phyloP scores from a whole-genome alignment of 305 asterid species.

The Fraxinus nigra region DNA sequence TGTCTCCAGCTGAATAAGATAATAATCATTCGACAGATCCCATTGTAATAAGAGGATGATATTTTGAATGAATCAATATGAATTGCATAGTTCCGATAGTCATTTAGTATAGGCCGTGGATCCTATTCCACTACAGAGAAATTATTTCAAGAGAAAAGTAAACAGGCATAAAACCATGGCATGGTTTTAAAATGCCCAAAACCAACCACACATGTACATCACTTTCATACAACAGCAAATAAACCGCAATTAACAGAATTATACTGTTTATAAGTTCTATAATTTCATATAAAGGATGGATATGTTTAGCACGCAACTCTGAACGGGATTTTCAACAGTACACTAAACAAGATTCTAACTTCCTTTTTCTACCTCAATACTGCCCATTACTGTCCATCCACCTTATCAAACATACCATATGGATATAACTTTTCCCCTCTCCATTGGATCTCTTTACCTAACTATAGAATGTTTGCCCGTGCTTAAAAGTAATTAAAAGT shows the following conservation, averaged over 20 bases:
- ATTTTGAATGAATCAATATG: background rate
- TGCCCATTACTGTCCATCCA: background rate
- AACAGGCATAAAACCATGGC: background rate
- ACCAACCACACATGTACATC: background rate
- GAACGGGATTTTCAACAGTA: background rate
- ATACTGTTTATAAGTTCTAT: background rate
- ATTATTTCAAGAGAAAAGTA: background rate
- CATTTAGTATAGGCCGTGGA: background rate
- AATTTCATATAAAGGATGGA: background rate
- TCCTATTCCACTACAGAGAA: background rate
- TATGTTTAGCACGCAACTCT: background rate
- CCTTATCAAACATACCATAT: background rate
- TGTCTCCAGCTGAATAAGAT: background rate
- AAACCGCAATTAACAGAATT: background rate
- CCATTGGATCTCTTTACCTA: constrained; percentile 1
- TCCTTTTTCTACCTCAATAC: background rate
- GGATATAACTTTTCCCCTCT: background rate
- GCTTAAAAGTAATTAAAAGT: background rate
- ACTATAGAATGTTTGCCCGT: background rate
- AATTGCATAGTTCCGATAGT: background rate
- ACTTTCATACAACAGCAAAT: background rate
- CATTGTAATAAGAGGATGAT: background rate
- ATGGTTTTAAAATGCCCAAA: background rate
- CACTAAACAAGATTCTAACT: background rate
- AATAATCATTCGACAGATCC: background rate